Conservation (phyloP, 495 filamentous ascomycete genomes). For the Aspergillus kassunensis region DNA sequence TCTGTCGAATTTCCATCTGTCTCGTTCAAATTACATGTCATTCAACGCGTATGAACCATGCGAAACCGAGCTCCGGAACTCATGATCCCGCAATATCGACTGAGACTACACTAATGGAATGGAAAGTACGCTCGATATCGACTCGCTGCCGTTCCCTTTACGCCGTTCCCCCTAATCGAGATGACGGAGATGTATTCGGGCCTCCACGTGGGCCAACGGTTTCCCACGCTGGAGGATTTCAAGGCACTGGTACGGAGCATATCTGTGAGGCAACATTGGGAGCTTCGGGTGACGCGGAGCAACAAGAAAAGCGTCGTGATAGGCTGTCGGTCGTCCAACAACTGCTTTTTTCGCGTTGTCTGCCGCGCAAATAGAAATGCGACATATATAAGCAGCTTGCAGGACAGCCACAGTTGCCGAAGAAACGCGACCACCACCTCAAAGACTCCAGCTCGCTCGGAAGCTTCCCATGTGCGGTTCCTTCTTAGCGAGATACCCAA, state of each 20-base stretch:
- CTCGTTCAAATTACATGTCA: not conserved
- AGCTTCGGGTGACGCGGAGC: constrained; percentile 43
- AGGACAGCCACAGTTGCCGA: constrained; percentile 43
- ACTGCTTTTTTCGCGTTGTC: constrained; percentile 45
- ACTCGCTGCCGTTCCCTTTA: constrained; percentile 15
- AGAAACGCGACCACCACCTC: constrained; percentile 30
- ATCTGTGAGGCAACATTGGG: constrained; percentile 46
- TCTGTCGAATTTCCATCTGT: not conserved
- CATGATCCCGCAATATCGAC: constrained; percentile 15
- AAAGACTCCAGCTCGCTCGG: constrained; percentile 40
- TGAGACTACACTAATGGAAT: constrained; percentile 23
- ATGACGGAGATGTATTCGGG: constrained; percentile 46
- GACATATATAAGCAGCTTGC: constrained; percentile 46
- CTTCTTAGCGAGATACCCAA: constrained; percentile 44
- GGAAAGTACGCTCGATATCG: constrained; percentile 17
- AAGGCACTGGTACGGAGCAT: constrained; percentile 42
- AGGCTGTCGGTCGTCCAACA: constrained; percentile 39
- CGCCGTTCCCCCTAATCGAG: constrained; percentile 13
- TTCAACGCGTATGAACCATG: constrained; percentile 12
- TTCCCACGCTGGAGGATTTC: constrained; percentile 42
- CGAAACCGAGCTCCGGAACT: constrained; percentile 4
- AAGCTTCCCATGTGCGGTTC: constrained; percentile 47
- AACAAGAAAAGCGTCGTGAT: constrained; percentile 48
- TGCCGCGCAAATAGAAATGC: constrained; percentile 46
- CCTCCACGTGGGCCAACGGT: constrained; percentile 44